Conservation (phyloP, 2,329 filamentous ascomycete genomes). For the Diaporthe citriasiana region DNA sequence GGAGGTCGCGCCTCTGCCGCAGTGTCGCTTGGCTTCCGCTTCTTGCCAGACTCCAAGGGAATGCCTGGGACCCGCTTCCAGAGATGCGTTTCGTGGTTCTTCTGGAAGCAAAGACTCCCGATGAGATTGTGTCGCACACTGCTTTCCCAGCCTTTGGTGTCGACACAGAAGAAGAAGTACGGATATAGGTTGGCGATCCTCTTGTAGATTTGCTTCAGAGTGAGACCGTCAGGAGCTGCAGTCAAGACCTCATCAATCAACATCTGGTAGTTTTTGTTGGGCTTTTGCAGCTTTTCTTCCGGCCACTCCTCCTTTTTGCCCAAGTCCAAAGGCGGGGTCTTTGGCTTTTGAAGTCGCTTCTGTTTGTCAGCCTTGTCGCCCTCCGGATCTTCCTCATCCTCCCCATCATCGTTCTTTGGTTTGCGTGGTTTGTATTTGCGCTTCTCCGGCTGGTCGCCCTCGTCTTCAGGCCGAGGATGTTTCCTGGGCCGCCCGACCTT, state of each 20-base stretch:
- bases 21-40: constrained; percentile 66
- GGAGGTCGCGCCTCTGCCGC: constrained; percentile 49
- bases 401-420: constrained; percentile 60
- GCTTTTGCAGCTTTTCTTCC: constrained; percentile 71
- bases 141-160: constrained; percentile 76
- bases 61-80: constrained; percentile 72
- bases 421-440: constrained; percentile 76
- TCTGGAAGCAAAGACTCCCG: constrained; percentile 72
- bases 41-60: constrained; percentile 72
- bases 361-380: constrained; percentile 67
- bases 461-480: constrained; percentile 71
- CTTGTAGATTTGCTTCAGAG: constrained; percentile 75
- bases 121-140: constrained; percentile 76
- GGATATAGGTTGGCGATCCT: constrained; percentile 70
- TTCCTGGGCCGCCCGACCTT: constrained; percentile 77
- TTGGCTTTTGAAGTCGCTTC: constrained; percentile 74
- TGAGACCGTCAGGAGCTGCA: constrained; percentile 67
- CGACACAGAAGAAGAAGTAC: constrained; percentile 71
- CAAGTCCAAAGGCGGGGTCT: constrained; percentile 72
- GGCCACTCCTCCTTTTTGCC: constrained; percentile 66
- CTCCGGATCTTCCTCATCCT: constrained; percentile 68
- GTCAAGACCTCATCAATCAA: constrained; percentile 72
- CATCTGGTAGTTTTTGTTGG: constrained; percentile 73
- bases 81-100: constrained; percentile 68
- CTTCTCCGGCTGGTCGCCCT: constrained; percentile 69